Conservation (phyloP, 371 early-diverging fungal genomes). For the Neoconidiobolus thromboides region DNA sequence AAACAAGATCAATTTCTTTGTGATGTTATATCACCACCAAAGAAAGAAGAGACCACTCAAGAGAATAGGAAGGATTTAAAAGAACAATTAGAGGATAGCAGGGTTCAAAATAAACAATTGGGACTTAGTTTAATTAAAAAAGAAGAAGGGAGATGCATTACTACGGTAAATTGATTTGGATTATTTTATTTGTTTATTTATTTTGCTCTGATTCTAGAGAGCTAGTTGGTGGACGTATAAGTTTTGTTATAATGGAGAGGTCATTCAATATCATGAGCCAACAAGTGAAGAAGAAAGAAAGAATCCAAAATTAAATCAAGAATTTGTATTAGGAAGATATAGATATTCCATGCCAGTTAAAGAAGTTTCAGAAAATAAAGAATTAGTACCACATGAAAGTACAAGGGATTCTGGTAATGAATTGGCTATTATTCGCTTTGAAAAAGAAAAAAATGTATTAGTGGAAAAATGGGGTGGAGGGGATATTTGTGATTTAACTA, state of each 20-base stretch:
- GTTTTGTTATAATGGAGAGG: constrained; percentile 5
- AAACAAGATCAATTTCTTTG: too few relatives aligned
- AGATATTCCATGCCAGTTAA: neutral
- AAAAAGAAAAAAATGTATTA: constrained; percentile 11
- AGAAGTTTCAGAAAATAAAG: constrained; percentile 4
- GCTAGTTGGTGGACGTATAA: constrained; percentile 11
- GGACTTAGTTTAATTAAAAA: too few relatives aligned
- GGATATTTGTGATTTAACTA: constrained; percentile 48
- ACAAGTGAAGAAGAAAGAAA: neutral
- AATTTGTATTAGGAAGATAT: neutral
- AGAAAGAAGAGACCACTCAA: too few relatives aligned
- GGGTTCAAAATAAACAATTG: too few relatives aligned
- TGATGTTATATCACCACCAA: too few relatives aligned
- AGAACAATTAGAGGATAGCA: too few relatives aligned
- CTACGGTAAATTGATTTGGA: too few relatives aligned
- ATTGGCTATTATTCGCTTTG: constrained; percentile 5
- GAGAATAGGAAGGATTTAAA: too few relatives aligned
- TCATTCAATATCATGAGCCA: constrained; percentile 8
- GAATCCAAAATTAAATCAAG: neutral
- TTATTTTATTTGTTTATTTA: too few relatives aligned
- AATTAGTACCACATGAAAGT: constrained; percentile 1
- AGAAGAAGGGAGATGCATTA: too few relatives aligned
- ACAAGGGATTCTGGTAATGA: neutral
- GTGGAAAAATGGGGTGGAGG: constrained; percentile 52
- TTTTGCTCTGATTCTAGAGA: too few relatives aligned